Conservation (phyloP, 768 basidiomycete species). For the Auriscalpium vulgare region DNA sequence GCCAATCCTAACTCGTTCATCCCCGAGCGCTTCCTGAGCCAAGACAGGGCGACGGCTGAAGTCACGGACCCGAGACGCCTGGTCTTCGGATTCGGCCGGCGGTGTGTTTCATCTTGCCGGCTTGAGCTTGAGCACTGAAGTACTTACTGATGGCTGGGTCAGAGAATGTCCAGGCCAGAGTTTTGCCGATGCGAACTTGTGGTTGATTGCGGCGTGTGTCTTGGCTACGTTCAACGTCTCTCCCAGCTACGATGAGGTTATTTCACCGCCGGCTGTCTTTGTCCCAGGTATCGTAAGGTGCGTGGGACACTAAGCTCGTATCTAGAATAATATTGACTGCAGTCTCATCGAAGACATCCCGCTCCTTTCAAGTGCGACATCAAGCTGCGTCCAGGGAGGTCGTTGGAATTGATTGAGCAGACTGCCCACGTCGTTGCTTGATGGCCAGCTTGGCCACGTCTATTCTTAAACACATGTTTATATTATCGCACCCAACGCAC, state of each 20-base stretch:
- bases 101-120: slow-evolving; percentile 1
- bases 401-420: slow-evolving; percentile 4
- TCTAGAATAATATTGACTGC: not conserved
- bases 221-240: slow-evolving; percentile 10
- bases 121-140: not conserved
- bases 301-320: not conserved
- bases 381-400: slow-evolving; percentile 13
- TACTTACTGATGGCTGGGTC: not conserved
- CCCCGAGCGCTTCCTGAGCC: slow-evolving; percentile 15
- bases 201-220: slow-evolving; percentile 10
- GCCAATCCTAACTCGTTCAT: not conserved
- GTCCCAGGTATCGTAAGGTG: slow-evolving; percentile 15
- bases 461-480: not conserved
- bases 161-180: slow-evolving; percentile 14
- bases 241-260: slow-evolving; percentile 4
- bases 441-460: not conserved
- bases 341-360: slow-evolving; percentile 11
- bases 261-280: slow-evolving; percentile 5
- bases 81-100: slow-evolving; percentile 15
- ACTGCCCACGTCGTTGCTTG: not conserved
- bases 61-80: slow-evolving; percentile 9
- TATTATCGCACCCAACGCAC: not conserved
- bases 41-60: not conserved
- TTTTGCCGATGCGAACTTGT: slow-evolving; percentile 15
- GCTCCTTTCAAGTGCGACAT: slow-evolving; percentile 17